Evolutionary conservation across 2,329 filamentous ascomycete genomes (phyloP).

Genomic region (Talaromyces amestolkiae): DNA sequence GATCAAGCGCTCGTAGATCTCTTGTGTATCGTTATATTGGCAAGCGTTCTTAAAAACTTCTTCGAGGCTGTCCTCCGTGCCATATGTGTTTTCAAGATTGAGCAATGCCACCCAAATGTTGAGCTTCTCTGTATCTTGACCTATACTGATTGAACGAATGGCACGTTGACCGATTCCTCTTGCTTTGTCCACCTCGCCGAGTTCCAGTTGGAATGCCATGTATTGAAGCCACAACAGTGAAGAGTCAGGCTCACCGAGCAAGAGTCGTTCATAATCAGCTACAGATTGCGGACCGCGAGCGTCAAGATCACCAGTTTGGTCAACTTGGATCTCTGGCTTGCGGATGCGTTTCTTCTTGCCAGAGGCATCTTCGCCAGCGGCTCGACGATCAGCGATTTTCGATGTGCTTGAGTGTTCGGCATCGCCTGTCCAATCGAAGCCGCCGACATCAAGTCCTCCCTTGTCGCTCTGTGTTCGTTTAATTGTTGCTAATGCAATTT

Average conservation of each 20-base stretch:
- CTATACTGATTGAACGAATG: conserved; percentile 83
- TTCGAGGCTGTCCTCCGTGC: conserved; percentile 76
- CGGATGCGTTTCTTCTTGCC: conserved; percentile 72
- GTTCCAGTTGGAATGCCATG: conserved; percentile 96
- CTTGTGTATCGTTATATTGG: conserved; percentile 87
- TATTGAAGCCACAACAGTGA: conserved; percentile 92
- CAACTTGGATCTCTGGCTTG: conserved; percentile 75
- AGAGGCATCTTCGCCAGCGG: conserved; percentile 50
- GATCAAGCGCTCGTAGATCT: conserved; percentile 82
- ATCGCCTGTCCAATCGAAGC: conserved; percentile 84
- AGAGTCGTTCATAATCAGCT: conserved; percentile 88
- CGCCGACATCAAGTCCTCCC: conserved; percentile 65
- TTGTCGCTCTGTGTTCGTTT: conserved; percentile 37
- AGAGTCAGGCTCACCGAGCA: conserved; percentile 90
- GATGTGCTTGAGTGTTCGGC: conserved; percentile 47
- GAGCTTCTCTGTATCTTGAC: conserved; percentile 87
- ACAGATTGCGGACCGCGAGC: conserved; percentile 82
- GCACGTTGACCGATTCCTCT: conserved; percentile 88
- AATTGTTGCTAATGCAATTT: conserved; percentile 47
- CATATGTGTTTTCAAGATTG: conserved; percentile 90
- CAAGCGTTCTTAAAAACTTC: conserved; percentile 88
- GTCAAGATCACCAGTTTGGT: conserved; percentile 89
- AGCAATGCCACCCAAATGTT: conserved; percentile 94
- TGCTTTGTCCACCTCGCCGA: conserved; percentile 84
- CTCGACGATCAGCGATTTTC: conserved; percentile 47